These are phyloP conservation scores for Ophiostoma sp. DNA, from an alignment of 2,329 filamentous ascomycete species.

Conservation along the genomic window DNA sequence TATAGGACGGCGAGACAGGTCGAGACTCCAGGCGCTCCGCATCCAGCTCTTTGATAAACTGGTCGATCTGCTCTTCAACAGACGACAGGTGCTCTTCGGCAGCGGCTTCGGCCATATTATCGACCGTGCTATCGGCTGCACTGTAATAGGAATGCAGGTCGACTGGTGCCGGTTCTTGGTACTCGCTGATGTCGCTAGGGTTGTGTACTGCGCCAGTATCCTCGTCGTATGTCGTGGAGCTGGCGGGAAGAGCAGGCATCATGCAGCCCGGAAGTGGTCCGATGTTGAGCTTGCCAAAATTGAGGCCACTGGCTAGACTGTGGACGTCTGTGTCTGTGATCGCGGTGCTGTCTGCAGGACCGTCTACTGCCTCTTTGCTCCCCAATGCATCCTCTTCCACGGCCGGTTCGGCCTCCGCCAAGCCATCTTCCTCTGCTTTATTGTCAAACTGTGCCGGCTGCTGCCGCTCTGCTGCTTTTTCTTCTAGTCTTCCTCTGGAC, in stretches of 20 bases:
- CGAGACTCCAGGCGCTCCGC: background rate
- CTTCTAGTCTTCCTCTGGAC: background rate
- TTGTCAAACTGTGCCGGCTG: background rate
- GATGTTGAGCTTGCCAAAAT: slow-evolving; percentile 1
- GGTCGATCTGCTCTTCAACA: slow-evolving; percentile 17
- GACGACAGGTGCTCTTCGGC: background rate
- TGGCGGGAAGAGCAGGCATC: slow-evolving; percentile 6
- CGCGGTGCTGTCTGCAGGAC: background rate
- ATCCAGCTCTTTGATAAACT: slow-evolving; percentile 11
- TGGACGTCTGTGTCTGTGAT: background rate
- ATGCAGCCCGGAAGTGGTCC: background rate
- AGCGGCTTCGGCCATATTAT: background rate
- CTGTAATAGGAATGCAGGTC: background rate
- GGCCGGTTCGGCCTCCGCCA: background rate
- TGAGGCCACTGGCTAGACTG: background rate
- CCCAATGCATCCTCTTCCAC: background rate
- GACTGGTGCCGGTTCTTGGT: background rate
- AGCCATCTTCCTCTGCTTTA: background rate
- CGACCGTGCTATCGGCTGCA: background rate
- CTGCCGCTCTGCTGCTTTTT: background rate
- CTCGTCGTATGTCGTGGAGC: background rate
- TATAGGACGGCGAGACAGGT: background rate
- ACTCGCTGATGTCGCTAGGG: background rate
- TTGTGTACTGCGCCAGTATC: background rate
- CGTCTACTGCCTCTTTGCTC: background rate